Percentiles rank a stretch among this genome's conserved stretches.
Evolutionary conservation across 495 filamentous ascomycete species (phyloP).

Genomic region (Aspergillus sclerotioniger): DNA sequence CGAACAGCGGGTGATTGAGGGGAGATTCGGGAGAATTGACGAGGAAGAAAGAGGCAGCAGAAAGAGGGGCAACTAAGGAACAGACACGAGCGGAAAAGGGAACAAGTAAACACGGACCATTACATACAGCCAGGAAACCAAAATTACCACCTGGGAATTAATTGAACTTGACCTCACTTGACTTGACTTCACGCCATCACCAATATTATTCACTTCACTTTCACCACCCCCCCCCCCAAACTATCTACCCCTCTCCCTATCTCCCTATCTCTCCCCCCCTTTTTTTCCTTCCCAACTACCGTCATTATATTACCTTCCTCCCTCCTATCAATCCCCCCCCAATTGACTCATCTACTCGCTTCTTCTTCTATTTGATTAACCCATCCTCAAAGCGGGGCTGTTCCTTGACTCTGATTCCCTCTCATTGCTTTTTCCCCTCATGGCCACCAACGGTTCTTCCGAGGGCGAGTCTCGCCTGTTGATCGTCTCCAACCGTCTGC

Average conservation of each 20-base stretch:
- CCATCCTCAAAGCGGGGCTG: not conserved
- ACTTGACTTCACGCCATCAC: too few relatives aligned
- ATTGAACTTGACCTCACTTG: too few relatives aligned
- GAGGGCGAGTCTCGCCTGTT: constrained; percentile 56
- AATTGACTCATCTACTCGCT: constrained; percentile 1
- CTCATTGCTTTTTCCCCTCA: not conserved
- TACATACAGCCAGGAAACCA: not conserved
- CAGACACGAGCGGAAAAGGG: not conserved
- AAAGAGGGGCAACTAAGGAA: not conserved
- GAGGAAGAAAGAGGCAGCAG: not conserved
- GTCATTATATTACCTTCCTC: constrained; percentile 4
- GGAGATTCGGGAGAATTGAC: not conserved
- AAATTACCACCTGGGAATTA: not conserved
- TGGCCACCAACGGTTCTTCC: constrained; percentile 2
- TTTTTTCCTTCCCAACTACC: not conserved
- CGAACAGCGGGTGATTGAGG: not conserved
- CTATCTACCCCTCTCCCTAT: not conserved
- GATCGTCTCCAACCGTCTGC: constrained; percentile 88
- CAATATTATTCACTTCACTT: not conserved
- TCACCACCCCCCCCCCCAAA: not conserved
- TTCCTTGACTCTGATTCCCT: not conserved
- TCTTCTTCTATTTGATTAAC: not conserved
- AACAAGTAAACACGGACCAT: not conserved
- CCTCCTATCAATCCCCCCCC: not conserved
- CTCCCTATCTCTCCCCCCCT: not conserved